phyloP scores from a whole-genome alignment of 2,329 filamentous ascomycete species.

The Grosmannia serpens region DNA sequence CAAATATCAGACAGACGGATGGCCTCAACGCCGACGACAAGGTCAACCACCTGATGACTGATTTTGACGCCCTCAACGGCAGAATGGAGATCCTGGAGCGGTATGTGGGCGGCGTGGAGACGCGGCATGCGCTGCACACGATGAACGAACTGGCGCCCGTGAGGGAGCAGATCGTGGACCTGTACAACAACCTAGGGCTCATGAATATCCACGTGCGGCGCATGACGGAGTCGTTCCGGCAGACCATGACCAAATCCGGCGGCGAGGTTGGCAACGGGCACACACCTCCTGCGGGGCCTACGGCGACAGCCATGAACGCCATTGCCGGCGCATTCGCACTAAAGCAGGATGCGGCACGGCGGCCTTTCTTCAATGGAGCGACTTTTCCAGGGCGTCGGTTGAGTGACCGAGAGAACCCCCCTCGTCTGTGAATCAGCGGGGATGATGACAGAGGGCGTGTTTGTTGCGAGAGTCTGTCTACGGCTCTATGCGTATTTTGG shows the following conservation, averaged over 20 bases:
- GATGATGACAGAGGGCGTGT: not conserved
- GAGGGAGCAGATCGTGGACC: constrained; percentile 50
- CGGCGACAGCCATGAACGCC: not conserved
- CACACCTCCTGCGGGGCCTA: not conserved
- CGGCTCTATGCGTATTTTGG: not conserved
- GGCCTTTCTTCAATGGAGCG: not conserved
- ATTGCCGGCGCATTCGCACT: not conserved
- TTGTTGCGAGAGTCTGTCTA: not conserved
- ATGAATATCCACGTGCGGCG: constrained; percentile 49
- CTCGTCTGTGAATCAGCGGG: constrained; percentile 6
- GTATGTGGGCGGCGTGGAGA: constrained; percentile 45
- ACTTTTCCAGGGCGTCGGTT: constrained; percentile 5
- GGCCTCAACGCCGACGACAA: constrained; percentile 11
- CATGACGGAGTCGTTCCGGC: constrained; percentile 30
- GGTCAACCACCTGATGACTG: constrained; percentile 30
- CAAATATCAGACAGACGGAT: not conserved
- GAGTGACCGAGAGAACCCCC: constrained; percentile 12
- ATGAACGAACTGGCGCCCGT: constrained; percentile 51
- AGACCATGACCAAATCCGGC: constrained; percentile 7
- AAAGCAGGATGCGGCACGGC: not conserved
- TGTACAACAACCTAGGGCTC: constrained; percentile 44
- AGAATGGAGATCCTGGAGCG: constrained; percentile 47
- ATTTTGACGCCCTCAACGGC: constrained; percentile 40
- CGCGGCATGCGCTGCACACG: constrained; percentile 47
- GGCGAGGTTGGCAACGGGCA: constrained; percentile 2